Conservation (phyloP, 192 early-diverging fungal species). For the Thoreauomyces humboldtii region DNA sequence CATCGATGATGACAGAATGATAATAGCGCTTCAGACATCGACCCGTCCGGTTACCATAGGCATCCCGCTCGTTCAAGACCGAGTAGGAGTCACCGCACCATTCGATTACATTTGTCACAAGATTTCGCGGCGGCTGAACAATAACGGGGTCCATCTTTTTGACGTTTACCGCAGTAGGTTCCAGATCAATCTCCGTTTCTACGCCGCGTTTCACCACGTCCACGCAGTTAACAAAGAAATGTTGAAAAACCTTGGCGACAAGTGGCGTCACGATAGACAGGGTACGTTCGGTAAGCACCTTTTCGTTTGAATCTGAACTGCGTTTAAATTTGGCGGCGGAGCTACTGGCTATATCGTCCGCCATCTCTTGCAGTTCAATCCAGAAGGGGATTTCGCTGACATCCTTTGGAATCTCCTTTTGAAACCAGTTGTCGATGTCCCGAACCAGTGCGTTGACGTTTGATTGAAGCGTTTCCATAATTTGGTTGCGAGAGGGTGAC, state of each 20-base stretch:
- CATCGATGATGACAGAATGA: conserved; percentile 34
- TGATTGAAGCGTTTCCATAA: not conserved
- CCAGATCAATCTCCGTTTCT: not conserved
- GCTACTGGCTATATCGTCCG: not conserved
- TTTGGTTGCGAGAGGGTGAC: too few species aligned
- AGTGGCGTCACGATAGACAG: not conserved
- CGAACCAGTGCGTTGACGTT: not conserved
- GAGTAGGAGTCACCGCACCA: conserved; percentile 26
- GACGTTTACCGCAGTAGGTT: not conserved
- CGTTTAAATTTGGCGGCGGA: not conserved
- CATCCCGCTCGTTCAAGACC: conserved; percentile 1
- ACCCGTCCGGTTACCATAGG: not conserved
- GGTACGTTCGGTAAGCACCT: not conserved
- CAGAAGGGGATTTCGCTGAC: not conserved
- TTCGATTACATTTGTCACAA: conserved; percentile 17
- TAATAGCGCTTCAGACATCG: conserved; percentile 26
- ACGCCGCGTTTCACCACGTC: conserved; percentile 34
- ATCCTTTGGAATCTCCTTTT: not conserved
- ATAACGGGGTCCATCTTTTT: conserved; percentile 33
- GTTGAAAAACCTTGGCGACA: conserved; percentile 31
- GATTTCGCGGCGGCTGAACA: conserved; percentile 43
- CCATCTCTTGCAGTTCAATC: not conserved
- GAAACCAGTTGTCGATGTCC: conserved; percentile 1
- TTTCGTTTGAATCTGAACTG: not conserved
- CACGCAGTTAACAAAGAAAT: conserved; percentile 42